Percentiles rank a stretch among this genome's conserved stretches.
These are phyloP conservation scores for Halophytophthora polymorphica DNA, from an alignment of 352 stramenopile genomes.

Conservation along the genomic window DNA sequence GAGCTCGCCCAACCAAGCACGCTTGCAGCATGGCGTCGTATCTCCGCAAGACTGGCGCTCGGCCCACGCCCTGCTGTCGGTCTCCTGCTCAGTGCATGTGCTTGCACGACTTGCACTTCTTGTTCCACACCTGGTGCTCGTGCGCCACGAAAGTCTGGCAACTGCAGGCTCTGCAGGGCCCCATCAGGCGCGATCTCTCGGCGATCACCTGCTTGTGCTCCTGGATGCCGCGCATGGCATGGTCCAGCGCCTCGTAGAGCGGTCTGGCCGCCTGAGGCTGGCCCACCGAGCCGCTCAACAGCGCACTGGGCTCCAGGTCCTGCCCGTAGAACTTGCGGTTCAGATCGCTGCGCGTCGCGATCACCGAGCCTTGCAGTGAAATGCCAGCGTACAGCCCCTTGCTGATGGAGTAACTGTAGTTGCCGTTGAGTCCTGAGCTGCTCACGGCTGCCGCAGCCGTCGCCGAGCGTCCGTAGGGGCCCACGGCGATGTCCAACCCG, in stretches of 20 bases:
- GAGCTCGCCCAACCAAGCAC: too few species aligned
- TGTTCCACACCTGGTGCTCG: conserved; percentile 54
- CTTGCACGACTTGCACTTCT: conserved; percentile 58
- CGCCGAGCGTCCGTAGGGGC: conserved; percentile 75
- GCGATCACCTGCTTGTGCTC: conserved; percentile 32
- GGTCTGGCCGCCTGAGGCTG: conserved; percentile 41
- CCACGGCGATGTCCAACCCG: conserved; percentile 82
- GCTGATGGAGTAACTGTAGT: conserved; percentile 90
- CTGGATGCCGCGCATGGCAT: conserved; percentile 40
- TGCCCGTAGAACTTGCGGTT: conserved; percentile 93
- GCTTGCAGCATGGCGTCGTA: too few species aligned
- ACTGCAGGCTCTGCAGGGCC: conserved; percentile 36
- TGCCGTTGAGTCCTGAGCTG: conserved; percentile 54
- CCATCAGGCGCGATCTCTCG: conserved; percentile 37
- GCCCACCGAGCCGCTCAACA: conserved; percentile 39
- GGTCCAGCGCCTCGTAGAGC: conserved; percentile 60
- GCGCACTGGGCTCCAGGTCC: conserved; percentile 39
- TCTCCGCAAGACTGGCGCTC: too few species aligned
- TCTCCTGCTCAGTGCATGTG: conserved; percentile 36
- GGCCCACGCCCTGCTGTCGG: too few species aligned
- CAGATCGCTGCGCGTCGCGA: conserved; percentile 73
- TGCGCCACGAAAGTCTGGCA: conserved; percentile 45
- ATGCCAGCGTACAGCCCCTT: conserved; percentile 90
- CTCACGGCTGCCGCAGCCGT: conserved; percentile 55
- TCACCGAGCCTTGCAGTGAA: conserved; percentile 87